Conservation (phyloP, 176 grass and related monocot genomes). For the Dactylis glomerata region DNA sequence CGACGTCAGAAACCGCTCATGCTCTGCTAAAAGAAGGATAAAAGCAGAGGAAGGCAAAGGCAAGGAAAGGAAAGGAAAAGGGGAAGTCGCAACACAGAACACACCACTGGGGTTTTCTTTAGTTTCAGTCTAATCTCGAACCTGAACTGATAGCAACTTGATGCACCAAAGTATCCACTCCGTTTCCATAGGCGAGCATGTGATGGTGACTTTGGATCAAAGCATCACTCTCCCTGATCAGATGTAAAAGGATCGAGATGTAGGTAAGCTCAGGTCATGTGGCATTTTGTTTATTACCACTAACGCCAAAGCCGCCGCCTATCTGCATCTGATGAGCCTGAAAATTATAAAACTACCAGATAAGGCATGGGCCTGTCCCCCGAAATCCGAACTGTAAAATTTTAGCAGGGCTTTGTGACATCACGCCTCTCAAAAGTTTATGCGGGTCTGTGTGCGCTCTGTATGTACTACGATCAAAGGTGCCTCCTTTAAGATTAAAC, state of each 20-base stretch:
- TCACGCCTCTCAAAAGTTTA: neutral
- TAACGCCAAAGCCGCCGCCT: conserved; percentile 12
- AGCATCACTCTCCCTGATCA: conserved; percentile 35
- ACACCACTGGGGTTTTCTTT: conserved; percentile 4
- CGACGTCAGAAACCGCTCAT: conserved; percentile 35
- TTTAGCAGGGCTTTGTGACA: neutral
- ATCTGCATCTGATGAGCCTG: conserved; percentile 34
- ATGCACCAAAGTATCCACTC: neutral
- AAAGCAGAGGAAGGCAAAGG: neutral
- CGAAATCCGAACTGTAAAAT: conserved; percentile 29
- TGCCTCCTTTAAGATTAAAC: conserved; percentile 16
- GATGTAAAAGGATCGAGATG: conserved; percentile 2
- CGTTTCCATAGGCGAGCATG: conserved; percentile 23
- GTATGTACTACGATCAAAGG: neutral
- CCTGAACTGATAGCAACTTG: conserved; percentile 13
- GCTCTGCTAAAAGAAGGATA: conserved; percentile 18
- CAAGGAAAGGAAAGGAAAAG: neutral
- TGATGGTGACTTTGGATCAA: conserved; percentile 54
- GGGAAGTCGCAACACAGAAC: neutral
- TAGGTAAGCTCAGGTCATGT: conserved; percentile 5
- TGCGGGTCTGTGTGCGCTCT: neutral
- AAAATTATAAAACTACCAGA: conserved; percentile 19
- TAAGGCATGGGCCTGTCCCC: conserved; percentile 2
- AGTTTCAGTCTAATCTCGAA: conserved; percentile 21
- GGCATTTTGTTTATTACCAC: conserved; percentile 38